Percentiles rank a stretch among this genome's conserved stretches.
These are phyloP conservation scores for Populus nigra DNA, from an alignment of 345 rosid species.

Conservation along the genomic window DNA sequence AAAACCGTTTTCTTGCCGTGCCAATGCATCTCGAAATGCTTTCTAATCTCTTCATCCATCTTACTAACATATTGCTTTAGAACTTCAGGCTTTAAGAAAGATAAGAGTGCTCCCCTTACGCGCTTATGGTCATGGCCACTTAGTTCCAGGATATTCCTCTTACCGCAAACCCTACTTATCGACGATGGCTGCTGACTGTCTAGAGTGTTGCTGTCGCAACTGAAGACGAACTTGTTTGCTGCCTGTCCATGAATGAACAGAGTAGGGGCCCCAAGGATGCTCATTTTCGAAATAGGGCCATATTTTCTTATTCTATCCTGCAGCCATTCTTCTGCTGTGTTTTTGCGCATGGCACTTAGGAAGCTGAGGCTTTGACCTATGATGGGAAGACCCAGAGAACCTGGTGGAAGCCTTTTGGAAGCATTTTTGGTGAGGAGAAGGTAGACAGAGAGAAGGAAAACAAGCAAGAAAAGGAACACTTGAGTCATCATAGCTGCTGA, in stretches of 20 bases:
- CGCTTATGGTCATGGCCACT: conserved; percentile 35
- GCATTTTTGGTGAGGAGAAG: conserved; percentile 5
- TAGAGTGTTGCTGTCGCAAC: conserved; percentile 6
- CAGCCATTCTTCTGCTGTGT: conserved; percentile 36
- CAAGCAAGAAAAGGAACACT: not conserved
- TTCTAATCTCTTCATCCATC: conserved; percentile 35
- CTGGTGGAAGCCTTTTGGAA: conserved; percentile 37
- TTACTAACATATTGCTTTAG: conserved; percentile 31
- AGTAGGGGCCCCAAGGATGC: conserved; percentile 21
- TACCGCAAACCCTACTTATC: conserved; percentile 20
- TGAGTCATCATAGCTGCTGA: not conserved
- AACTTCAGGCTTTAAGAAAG: conserved; percentile 33
- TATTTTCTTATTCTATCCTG: conserved; percentile 25
- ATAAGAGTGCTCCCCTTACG: conserved; percentile 27
- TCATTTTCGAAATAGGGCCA: conserved; percentile 40
- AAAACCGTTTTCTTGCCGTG: conserved; percentile 26
- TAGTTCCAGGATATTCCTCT: conserved; percentile 26
- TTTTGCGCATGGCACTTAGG: conserved; percentile 22
- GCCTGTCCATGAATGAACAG: conserved; percentile 38
- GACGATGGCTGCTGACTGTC: conserved; percentile 19
- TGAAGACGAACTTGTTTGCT: conserved; percentile 34
- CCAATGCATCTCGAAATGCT: conserved; percentile 34
- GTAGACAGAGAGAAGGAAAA: conserved; percentile 25
- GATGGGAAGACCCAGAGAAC: conserved; percentile 37
- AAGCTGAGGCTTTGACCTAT: conserved; percentile 41